A percentile compares a stretch with the other conserved stretches of the same genome.
These are phyloP conservation scores for Fusarium sp. DNA, from an alignment of 2,329 filamentous ascomycete species.

Conservation along the genomic window DNA sequence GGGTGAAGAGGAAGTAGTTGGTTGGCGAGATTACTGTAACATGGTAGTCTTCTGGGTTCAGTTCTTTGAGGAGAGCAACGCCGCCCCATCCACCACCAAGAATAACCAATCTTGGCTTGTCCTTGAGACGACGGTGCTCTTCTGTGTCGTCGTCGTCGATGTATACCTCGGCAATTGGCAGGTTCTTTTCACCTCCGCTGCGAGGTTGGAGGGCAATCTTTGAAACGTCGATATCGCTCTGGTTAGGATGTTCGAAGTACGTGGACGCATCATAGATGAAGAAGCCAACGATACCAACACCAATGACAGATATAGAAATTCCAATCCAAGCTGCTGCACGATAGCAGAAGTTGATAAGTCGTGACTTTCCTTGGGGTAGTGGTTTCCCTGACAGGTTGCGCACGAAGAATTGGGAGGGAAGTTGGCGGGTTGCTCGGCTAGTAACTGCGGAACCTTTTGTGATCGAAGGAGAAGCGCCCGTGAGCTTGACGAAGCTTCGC, in stretches of 20 bases:
- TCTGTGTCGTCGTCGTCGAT: conserved; percentile 89
- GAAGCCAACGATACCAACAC: conserved; percentile 80
- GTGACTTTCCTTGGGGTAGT: conserved; percentile 62
- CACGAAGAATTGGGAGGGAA: conserved; percentile 46
- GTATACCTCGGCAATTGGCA: conserved; percentile 88
- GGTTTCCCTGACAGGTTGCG: conserved; percentile 65
- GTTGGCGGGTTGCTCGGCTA: conserved; percentile 17
- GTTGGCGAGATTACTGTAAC: conserved; percentile 94
- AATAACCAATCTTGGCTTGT: conserved; percentile 93
- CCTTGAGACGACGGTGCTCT: conserved; percentile 76
- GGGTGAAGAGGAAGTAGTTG: conserved; percentile 98
- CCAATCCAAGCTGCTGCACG: conserved; percentile 73
- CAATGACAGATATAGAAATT: conserved; percentile 78
- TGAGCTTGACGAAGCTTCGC: conserved; percentile 42
- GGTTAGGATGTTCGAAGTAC: conserved; percentile 78
- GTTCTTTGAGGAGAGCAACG: conserved; percentile 88
- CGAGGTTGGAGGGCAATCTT: conserved; percentile 83
- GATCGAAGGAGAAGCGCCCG: conserved; percentile 25
- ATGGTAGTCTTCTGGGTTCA: conserved; percentile 93
- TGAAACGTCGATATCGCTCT: conserved; percentile 84
- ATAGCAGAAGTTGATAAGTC: conserved; percentile 70
- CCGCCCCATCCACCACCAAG: conserved; percentile 96
- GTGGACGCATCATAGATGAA: conserved; percentile 95
- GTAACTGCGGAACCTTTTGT: conserved; percentile 21
- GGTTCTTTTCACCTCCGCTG: conserved; percentile 90